Conservation (phyloP, 2,329 filamentous ascomycete species). For the Cladosporium sp. region DNA sequence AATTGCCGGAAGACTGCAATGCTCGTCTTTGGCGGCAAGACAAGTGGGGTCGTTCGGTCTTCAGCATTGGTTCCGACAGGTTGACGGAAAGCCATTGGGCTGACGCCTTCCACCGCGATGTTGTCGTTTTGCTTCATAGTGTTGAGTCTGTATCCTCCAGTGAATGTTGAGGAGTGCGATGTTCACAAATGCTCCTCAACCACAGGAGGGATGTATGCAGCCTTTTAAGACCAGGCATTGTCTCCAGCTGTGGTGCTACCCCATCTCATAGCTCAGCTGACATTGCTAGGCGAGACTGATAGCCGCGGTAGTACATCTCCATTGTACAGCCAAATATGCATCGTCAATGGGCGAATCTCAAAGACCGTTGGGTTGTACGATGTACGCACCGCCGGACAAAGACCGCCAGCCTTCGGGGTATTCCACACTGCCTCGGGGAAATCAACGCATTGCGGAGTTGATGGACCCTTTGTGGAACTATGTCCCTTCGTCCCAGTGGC, state of each 20-base stretch:
- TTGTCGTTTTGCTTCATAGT: background rate
- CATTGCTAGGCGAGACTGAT: background rate
- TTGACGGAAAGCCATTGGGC: slow-evolving; percentile 21
- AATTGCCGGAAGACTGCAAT: slow-evolving; percentile 24
- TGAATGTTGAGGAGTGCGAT: background rate
- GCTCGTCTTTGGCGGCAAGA: slow-evolving; percentile 24
- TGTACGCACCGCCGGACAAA: background rate
- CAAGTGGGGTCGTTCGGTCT: slow-evolving; percentile 18
- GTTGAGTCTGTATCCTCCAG: background rate
- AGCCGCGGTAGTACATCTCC: background rate
- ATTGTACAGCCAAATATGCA: background rate
- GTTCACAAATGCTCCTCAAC: background rate
- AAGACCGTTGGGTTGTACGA: background rate
- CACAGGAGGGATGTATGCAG: background rate
- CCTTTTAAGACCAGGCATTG: background rate
- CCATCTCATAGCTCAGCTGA: background rate
- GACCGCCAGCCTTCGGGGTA: background rate
- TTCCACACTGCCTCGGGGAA: background rate
- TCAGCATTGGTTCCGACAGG: slow-evolving; percentile 19
- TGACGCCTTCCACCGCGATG: slow-evolving; percentile 2
- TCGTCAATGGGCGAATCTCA: background rate
- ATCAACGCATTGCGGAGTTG: background rate
- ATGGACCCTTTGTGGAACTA: background rate
- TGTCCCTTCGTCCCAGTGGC: background rate
- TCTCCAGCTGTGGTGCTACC: background rate